phyloP scores from a whole-genome alignment of 371 early-diverging fungal species.

The Racocetra persica region DNA sequence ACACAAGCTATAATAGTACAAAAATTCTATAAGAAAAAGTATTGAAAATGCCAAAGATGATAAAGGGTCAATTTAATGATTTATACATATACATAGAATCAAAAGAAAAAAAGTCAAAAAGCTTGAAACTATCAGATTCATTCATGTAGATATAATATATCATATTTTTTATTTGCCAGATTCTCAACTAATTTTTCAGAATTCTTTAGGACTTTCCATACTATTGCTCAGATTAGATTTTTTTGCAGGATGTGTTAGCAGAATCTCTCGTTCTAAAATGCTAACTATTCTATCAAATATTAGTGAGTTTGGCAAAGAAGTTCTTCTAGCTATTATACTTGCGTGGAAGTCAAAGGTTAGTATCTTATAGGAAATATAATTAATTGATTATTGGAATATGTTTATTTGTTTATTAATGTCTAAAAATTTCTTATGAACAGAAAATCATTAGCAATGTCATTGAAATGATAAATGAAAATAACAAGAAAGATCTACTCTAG shows the following conservation, averaged over 20 bases:
- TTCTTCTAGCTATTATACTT: conserved; percentile 19
- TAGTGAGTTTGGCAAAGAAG: conserved; percentile 8
- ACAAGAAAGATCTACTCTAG: too few relatives aligned
- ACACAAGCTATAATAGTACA: conserved; percentile 11
- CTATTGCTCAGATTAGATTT: conserved; percentile 39
- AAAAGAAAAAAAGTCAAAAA: conserved; percentile 29
- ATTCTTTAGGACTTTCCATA: conserved; percentile 33
- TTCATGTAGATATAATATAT: background rate
- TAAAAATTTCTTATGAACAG: too few relatives aligned
- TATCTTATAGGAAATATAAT: too few relatives aligned
- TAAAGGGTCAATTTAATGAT: conserved; percentile 20
- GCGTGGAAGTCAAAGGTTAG: conserved; percentile 42
- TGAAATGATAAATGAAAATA: too few relatives aligned
- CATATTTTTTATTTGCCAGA: conserved; percentile 23
- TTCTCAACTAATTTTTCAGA: conserved; percentile 14
- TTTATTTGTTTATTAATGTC: too few relatives aligned
- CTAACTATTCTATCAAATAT: conserved; percentile 26
- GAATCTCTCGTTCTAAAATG: background rate
- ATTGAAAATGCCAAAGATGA: conserved; percentile 37
- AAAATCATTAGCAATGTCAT: too few relatives aligned
- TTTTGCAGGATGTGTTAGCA: conserved; percentile 27
- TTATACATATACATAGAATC: background rate
- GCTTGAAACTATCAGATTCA: conserved; percentile 22
- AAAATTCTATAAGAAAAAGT: conserved; percentile 15
- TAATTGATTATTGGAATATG: too few relatives aligned